A percentile compares a stretch with the other conserved stretches of the same genome.
phyloP scores from a whole-genome alignment of 2,329 filamentous ascomycete genomes.

The Monilinia vaccinii-corymbosi region DNA sequence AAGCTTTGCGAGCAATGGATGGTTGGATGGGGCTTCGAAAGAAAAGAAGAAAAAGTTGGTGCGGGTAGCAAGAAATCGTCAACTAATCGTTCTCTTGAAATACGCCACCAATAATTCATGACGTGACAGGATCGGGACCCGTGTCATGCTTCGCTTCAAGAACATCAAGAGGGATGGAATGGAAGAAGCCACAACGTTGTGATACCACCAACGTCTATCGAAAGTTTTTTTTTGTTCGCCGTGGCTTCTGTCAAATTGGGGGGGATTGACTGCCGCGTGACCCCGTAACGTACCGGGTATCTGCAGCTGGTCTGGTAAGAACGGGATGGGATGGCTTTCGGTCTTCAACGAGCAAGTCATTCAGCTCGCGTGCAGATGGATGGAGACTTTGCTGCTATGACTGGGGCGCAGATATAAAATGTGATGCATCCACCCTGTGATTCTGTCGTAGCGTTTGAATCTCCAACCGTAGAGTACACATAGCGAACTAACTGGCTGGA shows the following conservation, averaged over 20 bases:
- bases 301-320: neutral
- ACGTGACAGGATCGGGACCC: neutral
- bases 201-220: constrained; percentile 2
- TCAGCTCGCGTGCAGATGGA: neutral
- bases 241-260: constrained; percentile 1
- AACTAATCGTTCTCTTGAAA: neutral
- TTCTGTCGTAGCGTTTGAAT: neutral
- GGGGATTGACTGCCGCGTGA: constrained; percentile 2
- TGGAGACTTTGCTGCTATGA: neutral
- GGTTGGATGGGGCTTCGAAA: neutral
- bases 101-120: constrained; percentile 9
- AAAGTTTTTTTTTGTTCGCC: neutral
- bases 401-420: constrained; percentile 1
- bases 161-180: neutral
- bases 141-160: neutral
- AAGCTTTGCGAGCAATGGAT: neutral
- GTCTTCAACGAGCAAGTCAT: neutral
- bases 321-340: constrained; percentile 1
- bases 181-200: constrained; percentile 5
- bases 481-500: neutral
- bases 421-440: neutral
- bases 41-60: neutral
- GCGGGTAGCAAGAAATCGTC: neutral
- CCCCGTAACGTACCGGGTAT: neutral
- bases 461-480: neutral